These are phyloP conservation scores for Phytophthora citricola DNA, from an alignment of 352 stramenopile genomes.

Conservation along the genomic window DNA sequence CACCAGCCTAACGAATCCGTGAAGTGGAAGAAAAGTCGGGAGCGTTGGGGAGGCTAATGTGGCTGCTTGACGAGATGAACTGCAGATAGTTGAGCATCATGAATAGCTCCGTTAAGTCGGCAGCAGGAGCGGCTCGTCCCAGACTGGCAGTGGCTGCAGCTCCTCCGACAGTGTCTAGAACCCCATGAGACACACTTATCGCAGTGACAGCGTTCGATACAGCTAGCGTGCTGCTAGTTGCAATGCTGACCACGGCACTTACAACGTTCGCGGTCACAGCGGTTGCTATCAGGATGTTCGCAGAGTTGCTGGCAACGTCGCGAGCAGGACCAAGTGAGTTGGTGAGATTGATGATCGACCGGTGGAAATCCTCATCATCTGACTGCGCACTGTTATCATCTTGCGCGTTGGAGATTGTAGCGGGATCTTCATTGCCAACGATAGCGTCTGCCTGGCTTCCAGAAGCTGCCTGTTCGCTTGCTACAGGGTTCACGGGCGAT, in stretches of 20 bases:
- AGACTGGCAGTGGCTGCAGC: conserved; percentile 5
- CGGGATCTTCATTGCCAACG: conserved; percentile 7
- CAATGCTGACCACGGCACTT: conserved; percentile 50
- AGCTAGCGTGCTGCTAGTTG: conserved; percentile 41
- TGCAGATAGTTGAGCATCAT: conserved; percentile 80
- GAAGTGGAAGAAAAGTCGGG: conserved; percentile 73
- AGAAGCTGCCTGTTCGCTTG: conserved; percentile 7
- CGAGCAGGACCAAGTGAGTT: conserved; percentile 35
- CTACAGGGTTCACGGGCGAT: neutral
- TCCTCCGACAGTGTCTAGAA: conserved; percentile 33
- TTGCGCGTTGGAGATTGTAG: conserved; percentile 15
- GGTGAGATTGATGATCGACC: conserved; percentile 37
- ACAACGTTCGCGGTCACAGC: conserved; percentile 62
- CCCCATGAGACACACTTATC: conserved; percentile 31
- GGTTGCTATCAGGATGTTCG: conserved; percentile 62
- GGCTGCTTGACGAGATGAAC: conserved; percentile 70
- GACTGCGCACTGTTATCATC: conserved; percentile 5
- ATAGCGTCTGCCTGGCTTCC: conserved; percentile 9
- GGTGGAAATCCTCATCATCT: conserved; percentile 28
- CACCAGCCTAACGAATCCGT: conserved; percentile 76
- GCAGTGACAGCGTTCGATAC: conserved; percentile 34
- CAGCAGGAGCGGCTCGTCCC: conserved; percentile 35
- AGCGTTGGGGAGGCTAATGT: conserved; percentile 63
- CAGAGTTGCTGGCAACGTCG: conserved; percentile 45
- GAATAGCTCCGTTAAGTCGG: conserved; percentile 61